Evolutionary conservation across 2,329 filamentous ascomycete genomes (phyloP), one percentile per base, ranked within the genome.

Genomic region (Pestalotiopsis sp.): DNA sequence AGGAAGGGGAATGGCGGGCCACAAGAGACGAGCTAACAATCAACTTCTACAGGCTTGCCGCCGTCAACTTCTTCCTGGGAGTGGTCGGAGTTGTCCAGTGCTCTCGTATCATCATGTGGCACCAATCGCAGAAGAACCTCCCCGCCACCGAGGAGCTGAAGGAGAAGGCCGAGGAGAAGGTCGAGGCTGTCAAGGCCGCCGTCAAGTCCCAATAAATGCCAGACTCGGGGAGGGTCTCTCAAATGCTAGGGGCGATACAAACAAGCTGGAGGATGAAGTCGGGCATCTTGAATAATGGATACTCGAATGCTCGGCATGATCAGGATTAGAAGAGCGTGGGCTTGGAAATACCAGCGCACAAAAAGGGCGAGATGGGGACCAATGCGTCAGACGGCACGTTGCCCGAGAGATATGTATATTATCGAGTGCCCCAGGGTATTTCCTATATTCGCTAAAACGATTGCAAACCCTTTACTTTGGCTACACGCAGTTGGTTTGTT

Each of bases 1-100:
- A 36, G 20, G n/a, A 64, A 7, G 2, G 61, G 27, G 17, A 23
- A 12, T 14, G 23, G 11, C 12, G 13, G 3, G 13, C 45, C 41
- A 20, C 20, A 4, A 14, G 27, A 23, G 25, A 49, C 25, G 9
- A 17, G n/a, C 62, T 64, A 23, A 64, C 20, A n/a, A 59, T 20
- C 27, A 23, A 36, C 49, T 17, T 3, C 11, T 3, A 27, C 31
- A 70, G 69, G 70, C 91, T 99, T 69, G 96, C 96, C 70, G 91
- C 94, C 67, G 96, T 98, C 80, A 99, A 99, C 89, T 98, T 98
- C 89, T 97, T 98, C 88, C 92, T 99, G 75, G 95, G 93, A 76
- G 84, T 92, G 73, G 95, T 98, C 71, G 96, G 96, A 76, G 84
- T 93, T 69, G 87, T 93, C 73, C 96, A 99, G 86, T 87, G 93